A percentile compares a stretch with the other conserved stretches of the same genome.
Evolutionary conservation across 2,329 filamentous ascomycete species (phyloP).

Genomic region (Cryphonectria naterciae): DNA sequence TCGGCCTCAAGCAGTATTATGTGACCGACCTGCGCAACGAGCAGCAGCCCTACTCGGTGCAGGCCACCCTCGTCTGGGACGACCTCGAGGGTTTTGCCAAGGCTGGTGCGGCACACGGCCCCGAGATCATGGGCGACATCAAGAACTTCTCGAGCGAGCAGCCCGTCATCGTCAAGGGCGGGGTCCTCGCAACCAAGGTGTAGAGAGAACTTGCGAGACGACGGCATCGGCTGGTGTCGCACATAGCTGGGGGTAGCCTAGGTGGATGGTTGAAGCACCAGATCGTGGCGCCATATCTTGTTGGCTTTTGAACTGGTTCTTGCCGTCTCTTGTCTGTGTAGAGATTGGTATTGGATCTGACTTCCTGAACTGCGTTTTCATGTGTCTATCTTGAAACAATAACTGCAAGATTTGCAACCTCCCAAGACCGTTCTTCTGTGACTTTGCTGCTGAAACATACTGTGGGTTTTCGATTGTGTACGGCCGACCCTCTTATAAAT

Average conservation of each 20-base stretch:
- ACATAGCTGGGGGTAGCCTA: not conserved
- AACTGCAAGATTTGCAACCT: not conserved
- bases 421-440: not conserved
- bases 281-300: not conserved
- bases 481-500: no score
- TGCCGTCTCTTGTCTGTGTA: not conserved
- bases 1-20: constrained; percentile 44
- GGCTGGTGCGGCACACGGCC: constrained; percentile 23
- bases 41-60: constrained; percentile 33
- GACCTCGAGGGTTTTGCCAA: constrained; percentile 33
- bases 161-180: constrained; percentile 25
- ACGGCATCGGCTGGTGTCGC: not conserved
- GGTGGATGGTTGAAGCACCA: not conserved
- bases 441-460: not conserved
- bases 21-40: constrained; percentile 34
- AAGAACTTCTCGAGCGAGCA: constrained; percentile 38
- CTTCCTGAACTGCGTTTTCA: not conserved
- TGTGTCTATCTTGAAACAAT: not conserved
- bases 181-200: not conserved
- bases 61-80: constrained; percentile 40
- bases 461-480: not conserved
- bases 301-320: not conserved
- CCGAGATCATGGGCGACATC: constrained; percentile 38
- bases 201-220: not conserved
- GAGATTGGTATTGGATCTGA: not conserved